Base-by-base conservation (phyloP, 2,329 filamentous ascomycete genomes). In the Colletotrichum paranaense region DNA sequence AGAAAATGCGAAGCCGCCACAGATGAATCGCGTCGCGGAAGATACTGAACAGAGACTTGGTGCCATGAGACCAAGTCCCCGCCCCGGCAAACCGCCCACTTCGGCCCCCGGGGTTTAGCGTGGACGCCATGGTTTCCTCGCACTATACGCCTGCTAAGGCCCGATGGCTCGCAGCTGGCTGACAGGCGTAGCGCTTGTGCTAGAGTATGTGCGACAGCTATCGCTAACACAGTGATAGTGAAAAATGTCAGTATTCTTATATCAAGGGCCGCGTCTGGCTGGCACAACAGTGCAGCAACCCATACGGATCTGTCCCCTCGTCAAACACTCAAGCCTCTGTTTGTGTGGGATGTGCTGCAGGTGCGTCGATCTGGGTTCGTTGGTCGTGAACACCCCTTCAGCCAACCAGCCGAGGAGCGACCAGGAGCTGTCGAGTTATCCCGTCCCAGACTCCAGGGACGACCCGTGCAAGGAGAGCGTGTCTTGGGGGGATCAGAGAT, bases 301-400 rank as follows among this genome's bases (percentile, higher is more conserved):
- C 11, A 55, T 46, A 53, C 62, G 46, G 68, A 70, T 55, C 55
- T 53, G 55, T 57, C 62, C 62, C 49, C 22, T 65, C 52, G 52
- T 62, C 67, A 69, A 66, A 70, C 62, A 59, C 62, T 35, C 42
- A 46, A 53, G 62, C 62, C 56, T 71, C 55, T 64, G 52, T 26
- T 53, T 52, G 62, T 53, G 62, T 70, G 53, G 60, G 55, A 71
- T 71, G 55, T 46, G 55, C 64, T 67, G 68, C 68, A 67, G 68
- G 49, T 58, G 46, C 68, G 55, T 55, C 56, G 68, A 71, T 71
- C 68, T 56, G 42, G 62, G 62, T 60, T 67, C 24, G 46, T 60
- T 32, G 46, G 26, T 32, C 62, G 62, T 55, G 63, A 63, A 58
- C 52, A 30, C 62, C 26, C 26, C 42, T 32, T 19, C 14, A 24